Evolutionary conservation across 768 basidiomycete genomes (phyloP).

Genomic region (Boletus subcaerulescens): DNA sequence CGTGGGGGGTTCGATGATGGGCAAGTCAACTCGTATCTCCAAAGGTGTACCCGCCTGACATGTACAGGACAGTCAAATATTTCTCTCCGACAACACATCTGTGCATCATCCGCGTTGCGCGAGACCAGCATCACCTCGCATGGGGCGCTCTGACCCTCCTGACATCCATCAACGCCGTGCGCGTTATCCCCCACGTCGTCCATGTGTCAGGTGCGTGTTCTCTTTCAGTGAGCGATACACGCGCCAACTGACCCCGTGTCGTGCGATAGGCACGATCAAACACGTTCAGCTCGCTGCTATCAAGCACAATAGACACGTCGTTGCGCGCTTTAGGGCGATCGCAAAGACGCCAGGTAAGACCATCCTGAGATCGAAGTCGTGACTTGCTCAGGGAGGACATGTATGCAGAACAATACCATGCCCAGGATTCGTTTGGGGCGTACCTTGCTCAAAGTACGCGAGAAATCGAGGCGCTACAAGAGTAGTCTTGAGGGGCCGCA

Average conservation of each 20-base stretch:
- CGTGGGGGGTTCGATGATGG: conserved; percentile 65
- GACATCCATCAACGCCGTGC: conserved; percentile 53
- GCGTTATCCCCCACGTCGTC: conserved; percentile 71
- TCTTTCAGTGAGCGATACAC: no score
- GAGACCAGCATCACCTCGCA: conserved; percentile 75
- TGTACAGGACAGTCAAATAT: conserved; percentile 66
- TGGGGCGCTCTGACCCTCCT: conserved; percentile 80
- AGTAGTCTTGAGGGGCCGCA: conserved; percentile 32
- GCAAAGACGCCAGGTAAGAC: conserved; percentile 51
- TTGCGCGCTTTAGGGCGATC: conserved; percentile 61
- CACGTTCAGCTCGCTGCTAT: conserved; percentile 80
- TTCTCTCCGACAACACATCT: conserved; percentile 80
- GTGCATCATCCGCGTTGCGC: conserved; percentile 81
- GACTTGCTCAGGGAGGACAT: neutral
- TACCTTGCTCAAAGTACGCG: conserved; percentile 55
- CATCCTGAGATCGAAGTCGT: neutral
- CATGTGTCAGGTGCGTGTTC: conserved; percentile 65
- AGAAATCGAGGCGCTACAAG: conserved; percentile 67
- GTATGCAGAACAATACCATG: conserved; percentile 43
- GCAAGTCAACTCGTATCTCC: conserved; percentile 35
- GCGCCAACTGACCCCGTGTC: no score
- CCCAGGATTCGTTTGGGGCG: conserved; percentile 54
- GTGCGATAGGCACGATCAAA: conserved; percentile 72
- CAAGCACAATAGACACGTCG: conserved; percentile 64
- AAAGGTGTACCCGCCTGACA: neutral